Percentiles rank a stretch among this genome's conserved stretches.
phyloP scores from a whole-genome alignment of 768 basidiomycete genomes.

The Leucocoprinus leucothites region DNA sequence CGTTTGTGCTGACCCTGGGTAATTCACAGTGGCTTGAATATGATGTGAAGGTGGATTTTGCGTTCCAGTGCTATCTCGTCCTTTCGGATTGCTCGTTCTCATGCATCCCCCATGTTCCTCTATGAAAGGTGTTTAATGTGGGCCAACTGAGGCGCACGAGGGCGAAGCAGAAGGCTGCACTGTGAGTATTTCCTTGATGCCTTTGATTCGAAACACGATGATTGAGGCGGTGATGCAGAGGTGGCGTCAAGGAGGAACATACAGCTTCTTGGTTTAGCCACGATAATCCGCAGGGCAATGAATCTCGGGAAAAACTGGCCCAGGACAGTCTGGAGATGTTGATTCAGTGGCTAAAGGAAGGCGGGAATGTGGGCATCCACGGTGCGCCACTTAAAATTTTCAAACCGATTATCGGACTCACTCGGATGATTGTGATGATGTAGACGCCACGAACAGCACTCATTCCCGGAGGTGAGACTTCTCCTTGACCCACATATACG shows the following conservation, averaged over 20 bases:
- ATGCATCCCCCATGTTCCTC: neutral
- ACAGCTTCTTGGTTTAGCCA: slow-evolving; percentile 89
- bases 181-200: slow-evolving; percentile 38
- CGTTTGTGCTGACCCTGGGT: slow-evolving; percentile 14
- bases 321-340: slow-evolving; percentile 93
- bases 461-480: slow-evolving; percentile 57
- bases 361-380: slow-evolving; percentile 97
- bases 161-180: slow-evolving; percentile 75
- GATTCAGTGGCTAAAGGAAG: slow-evolving; percentile 91
- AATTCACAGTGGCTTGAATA: slow-evolving; percentile 90
- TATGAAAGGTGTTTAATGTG: slow-evolving; percentile 88
- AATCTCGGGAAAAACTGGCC: slow-evolving; percentile 77
- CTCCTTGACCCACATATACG: neutral
- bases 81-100: neutral
- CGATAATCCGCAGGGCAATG: slow-evolving; percentile 73
- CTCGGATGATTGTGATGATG: neutral
- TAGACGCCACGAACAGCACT: slow-evolving; percentile 97
- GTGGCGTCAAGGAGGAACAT: slow-evolving; percentile 88
- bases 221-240: slow-evolving; percentile 34
- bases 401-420: neutral
- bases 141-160: slow-evolving; percentile 89
- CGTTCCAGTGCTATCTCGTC: neutral
- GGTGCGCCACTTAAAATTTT: slow-evolving; percentile 43
- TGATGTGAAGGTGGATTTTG: slow-evolving; percentile 72
- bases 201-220: neutral